Conservation (phyloP, 2,329 filamentous ascomycete genomes). For the Chrysosporium queenslandicum region DNA sequence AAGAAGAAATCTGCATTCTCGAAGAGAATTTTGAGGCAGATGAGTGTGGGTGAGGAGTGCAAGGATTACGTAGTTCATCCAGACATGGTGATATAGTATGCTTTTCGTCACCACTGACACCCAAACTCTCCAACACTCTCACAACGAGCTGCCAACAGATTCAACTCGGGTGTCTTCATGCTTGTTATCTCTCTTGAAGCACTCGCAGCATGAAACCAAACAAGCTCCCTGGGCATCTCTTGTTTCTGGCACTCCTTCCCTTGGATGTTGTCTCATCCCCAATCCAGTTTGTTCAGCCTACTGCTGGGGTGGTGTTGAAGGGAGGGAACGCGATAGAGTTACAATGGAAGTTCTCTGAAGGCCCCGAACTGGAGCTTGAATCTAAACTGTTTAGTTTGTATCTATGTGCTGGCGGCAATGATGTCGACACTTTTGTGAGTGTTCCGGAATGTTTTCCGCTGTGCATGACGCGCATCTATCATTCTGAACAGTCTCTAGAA, state of each 20-base stretch:
- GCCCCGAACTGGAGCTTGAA: constrained; percentile 41
- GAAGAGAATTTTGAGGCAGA: too few species aligned
- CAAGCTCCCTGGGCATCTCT: background rate
- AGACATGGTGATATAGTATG: background rate
- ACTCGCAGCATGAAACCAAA: constrained; percentile 6
- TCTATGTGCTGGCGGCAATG: constrained; percentile 52
- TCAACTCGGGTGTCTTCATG: too few species aligned
- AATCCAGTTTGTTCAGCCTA: constrained; percentile 46
- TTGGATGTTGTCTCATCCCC: constrained; percentile 36
- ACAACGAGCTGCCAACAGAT: background rate
- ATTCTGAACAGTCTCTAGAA: too few species aligned
- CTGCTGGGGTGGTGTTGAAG: constrained; percentile 42
- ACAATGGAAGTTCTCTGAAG: constrained; percentile 48
- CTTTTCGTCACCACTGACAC: too few species aligned
- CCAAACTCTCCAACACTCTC: background rate
- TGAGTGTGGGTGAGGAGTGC: background rate
- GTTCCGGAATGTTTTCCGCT: background rate
- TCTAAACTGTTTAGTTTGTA: constrained; percentile 49
- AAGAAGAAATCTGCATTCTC: too few species aligned
- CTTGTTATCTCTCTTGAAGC: background rate
- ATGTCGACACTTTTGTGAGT: constrained; percentile 38
- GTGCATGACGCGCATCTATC: background rate
- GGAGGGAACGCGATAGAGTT: constrained; percentile 45
- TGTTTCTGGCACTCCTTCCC: constrained; percentile 11
- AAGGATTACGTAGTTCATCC: background rate